Percentiles rank a stretch among this genome's conserved stretches.
phyloP scores from a whole-genome alignment of 2,329 filamentous ascomycete species.

The Neonectria sp. region DNA sequence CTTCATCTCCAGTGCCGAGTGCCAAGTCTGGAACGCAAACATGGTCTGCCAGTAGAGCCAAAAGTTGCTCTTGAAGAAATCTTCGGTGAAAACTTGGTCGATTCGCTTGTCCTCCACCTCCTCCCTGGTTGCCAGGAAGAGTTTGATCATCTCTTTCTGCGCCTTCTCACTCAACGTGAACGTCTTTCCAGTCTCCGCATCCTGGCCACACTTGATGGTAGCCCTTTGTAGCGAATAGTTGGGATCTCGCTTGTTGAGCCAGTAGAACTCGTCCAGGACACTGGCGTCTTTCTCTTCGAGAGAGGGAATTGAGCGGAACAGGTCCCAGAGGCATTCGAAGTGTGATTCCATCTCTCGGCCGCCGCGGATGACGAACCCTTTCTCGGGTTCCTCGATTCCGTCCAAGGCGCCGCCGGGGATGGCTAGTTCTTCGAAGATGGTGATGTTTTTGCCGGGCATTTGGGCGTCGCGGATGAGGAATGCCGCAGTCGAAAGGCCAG shows the following conservation, averaged over 20 bases:
- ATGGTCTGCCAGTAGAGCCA: conserved; percentile 39
- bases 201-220: conserved; percentile 47
- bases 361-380: conserved; percentile 51
- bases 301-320: conserved; percentile 50
- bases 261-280: conserved; percentile 51
- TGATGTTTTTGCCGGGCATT: conserved; percentile 35
- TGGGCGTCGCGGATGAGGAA: conserved; percentile 35
- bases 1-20: conserved; percentile 35
- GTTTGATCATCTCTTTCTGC: conserved; percentile 38
- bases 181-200: conserved; percentile 42
- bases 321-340: conserved; percentile 47
- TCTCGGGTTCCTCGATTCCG: conserved; percentile 31
- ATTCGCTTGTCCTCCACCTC: conserved; percentile 29
- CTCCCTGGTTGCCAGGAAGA: conserved; percentile 33
- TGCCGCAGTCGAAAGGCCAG: conserved; percentile 32
- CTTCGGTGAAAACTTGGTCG: conserved; percentile 27
- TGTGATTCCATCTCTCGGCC: conserved; percentile 51
- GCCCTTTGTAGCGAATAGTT: conserved; percentile 48
- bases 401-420: conserved; percentile 31
- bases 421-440: conserved; percentile 32
- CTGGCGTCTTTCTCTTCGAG: conserved; percentile 47
- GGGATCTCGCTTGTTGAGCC: conserved; percentile 46
- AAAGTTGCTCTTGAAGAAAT: conserved; percentile 35
- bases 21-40: conserved; percentile 37
- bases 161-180: conserved; percentile 49